A percentile compares a stretch with the other conserved stretches of the same genome.
These are phyloP conservation scores for Tylopilus felleus DNA, from an alignment of 768 basidiomycete species.

Conservation along the genomic window DNA sequence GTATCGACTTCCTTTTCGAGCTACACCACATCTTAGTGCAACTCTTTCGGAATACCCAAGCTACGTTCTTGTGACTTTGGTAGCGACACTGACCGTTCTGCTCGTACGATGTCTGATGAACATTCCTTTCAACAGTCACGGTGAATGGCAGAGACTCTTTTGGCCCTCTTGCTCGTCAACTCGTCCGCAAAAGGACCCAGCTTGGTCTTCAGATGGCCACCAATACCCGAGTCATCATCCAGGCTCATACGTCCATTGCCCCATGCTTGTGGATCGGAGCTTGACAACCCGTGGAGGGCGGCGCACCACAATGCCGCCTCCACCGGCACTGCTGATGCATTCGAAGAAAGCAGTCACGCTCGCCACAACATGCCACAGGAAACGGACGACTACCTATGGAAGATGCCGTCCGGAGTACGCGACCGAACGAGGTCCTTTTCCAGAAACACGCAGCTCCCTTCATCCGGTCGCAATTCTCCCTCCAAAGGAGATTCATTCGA, in stretches of 20 bases:
- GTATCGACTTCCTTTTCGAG: constrained; percentile 8
- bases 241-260: constrained; percentile 73
- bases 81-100: background rate
- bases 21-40: background rate
- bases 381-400: constrained; percentile 60
- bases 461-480: constrained; percentile 53
- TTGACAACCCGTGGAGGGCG: constrained; percentile 74
- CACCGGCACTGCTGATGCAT: constrained; percentile 22
- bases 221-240: constrained; percentile 57
- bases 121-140: background rate
- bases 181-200: constrained; percentile 78
- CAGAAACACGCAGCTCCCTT: constrained; percentile 39
- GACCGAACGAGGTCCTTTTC: constrained; percentile 54
- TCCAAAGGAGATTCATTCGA: constrained; percentile 41
- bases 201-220: constrained; percentile 84
- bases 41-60: background rate
- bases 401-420: constrained; percentile 45
- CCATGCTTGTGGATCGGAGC: constrained; percentile 40
- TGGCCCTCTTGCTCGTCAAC: constrained; percentile 80
- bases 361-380: constrained; percentile 18
- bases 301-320: constrained; percentile 47
- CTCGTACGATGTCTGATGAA: background rate
- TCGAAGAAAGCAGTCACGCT: background rate
- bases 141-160: constrained; percentile 60
- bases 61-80: background rate